Evolutionary conservation across 352 stramenopile species (phyloP).

Genomic region (Phytophthora syringae): DNA sequence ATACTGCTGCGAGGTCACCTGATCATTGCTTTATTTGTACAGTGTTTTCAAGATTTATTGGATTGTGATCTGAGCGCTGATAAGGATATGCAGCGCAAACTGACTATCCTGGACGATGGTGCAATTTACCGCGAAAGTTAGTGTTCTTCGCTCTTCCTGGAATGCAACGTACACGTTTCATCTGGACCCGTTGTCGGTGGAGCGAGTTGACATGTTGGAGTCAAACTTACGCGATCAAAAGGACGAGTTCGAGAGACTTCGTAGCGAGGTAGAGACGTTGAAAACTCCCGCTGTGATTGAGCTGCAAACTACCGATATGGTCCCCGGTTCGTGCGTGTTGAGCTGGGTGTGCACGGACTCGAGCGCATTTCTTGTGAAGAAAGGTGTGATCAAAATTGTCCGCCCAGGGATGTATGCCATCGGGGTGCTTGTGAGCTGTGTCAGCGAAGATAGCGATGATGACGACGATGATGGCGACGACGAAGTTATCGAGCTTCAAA

Average conservation of each 20-base stretch:
- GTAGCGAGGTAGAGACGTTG: not conserved
- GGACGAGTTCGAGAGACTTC: not conserved
- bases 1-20: not conserved
- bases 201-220: not conserved
- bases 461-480: not conserved
- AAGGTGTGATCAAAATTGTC: not conserved
- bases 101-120: not conserved
- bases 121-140: not conserved
- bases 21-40: not conserved
- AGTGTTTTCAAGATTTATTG: not conserved
- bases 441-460: not conserved
- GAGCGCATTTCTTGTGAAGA: not conserved
- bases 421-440: not conserved
- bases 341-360: not conserved
- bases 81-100: not conserved
- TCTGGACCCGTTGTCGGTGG: not conserved
- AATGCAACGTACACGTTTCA: not conserved
- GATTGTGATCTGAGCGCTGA: not conserved
- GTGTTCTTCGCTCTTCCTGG: not conserved
- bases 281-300: not conserved
- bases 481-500: not conserved
- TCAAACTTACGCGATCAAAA: not conserved
- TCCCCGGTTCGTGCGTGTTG: not conserved
- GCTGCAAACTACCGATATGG: not conserved
- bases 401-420: not conserved